Percentiles rank a stretch among this genome's conserved stretches.
phyloP scores from a whole-genome alignment of 2,329 filamentous ascomycete genomes.

The Coniella lustricola region DNA sequence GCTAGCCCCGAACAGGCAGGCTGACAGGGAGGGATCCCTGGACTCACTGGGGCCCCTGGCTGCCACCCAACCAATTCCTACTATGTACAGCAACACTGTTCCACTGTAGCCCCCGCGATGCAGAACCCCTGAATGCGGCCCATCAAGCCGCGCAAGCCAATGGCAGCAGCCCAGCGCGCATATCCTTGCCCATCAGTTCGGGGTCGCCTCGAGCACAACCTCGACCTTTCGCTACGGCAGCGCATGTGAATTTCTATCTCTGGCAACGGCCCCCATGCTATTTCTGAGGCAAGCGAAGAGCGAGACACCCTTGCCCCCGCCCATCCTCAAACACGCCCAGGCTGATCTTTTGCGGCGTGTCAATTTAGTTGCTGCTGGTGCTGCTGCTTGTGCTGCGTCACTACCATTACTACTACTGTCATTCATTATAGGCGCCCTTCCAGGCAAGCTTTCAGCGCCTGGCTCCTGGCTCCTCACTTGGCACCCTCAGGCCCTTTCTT shows the following conservation, averaged over 20 bases:
- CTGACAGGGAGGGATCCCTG: not conserved
- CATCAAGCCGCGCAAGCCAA: not conserved
- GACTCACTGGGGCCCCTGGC: not conserved
- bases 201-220: not conserved
- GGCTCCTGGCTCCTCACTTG: too few relatives aligned
- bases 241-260: not conserved
- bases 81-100: not conserved
- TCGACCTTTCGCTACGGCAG: not conserved
- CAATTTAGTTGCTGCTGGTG: too few relatives aligned
- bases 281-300: too few relatives aligned
- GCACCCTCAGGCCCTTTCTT: too few relatives aligned
- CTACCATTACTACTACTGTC: too few relatives aligned
- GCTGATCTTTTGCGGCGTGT: too few relatives aligned
- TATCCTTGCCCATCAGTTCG: not conserved
- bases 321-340: too few relatives aligned
- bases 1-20: not conserved
- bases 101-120: not conserved
- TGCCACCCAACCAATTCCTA: too few relatives aligned
- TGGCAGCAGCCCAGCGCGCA: not conserved
- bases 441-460: too few relatives aligned
- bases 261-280: not conserved
- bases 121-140: not conserved
- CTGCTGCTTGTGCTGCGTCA: too few relatives aligned
- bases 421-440: too few relatives aligned
- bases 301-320: too few relatives aligned